phyloP scores from a whole-genome alignment of 106 monocot genomes.

The Platanthera guangdongensis region DNA sequence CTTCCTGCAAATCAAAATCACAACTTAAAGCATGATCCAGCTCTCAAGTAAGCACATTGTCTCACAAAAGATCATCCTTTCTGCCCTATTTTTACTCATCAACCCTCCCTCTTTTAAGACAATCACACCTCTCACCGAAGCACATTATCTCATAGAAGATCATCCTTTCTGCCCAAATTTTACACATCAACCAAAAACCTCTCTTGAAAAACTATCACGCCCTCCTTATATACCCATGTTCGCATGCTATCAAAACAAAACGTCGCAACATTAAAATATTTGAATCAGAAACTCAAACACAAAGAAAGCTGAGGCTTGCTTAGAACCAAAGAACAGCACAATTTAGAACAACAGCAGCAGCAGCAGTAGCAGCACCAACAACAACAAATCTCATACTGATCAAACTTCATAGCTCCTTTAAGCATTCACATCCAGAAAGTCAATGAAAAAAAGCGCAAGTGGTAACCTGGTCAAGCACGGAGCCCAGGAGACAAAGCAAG shows the following conservation, averaged over 20 bases:
- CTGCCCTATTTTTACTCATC: too few species aligned
- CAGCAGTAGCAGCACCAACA: too few species aligned
- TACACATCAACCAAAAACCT: neutral
- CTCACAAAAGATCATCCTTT: too few species aligned
- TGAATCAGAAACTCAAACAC: neutral
- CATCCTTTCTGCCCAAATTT: neutral
- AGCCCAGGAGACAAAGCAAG: conserved; percentile 48
- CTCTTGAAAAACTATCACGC: neutral
- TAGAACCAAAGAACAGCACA: neutral
- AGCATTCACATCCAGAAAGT: neutral
- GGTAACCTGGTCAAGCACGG: conserved; percentile 29
- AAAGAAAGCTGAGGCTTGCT: neutral
- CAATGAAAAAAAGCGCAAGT: neutral
- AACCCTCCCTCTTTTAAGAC: too few species aligned
- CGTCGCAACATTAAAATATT: neutral
- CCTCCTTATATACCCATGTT: neutral
- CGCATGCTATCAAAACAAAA: neutral
- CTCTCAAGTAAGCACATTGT: too few species aligned
- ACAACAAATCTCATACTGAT: neutral
- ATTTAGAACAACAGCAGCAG: neutral
- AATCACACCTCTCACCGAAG: neutral
- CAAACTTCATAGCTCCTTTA: neutral
- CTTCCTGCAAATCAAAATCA: too few species aligned
- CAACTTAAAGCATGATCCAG: too few species aligned
- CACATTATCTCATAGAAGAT: neutral